Percentiles rank a stretch among this genome's conserved stretches.
Evolutionary conservation across 2,329 filamentous ascomycete genomes (phyloP).

Genomic region (Beauveria sp.): DNA sequence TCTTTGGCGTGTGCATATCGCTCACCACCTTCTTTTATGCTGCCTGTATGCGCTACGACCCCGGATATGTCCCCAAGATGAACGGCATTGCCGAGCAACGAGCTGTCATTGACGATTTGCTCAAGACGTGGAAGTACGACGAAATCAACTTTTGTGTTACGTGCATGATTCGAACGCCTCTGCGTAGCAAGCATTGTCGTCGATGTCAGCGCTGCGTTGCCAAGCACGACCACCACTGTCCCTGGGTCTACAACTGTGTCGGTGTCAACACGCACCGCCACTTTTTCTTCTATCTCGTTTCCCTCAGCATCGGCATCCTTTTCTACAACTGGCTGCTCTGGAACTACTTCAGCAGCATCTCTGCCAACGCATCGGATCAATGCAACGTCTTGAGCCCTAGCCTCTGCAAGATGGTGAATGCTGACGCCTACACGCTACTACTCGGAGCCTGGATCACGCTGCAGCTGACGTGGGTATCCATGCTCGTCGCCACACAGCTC

Average conservation of each 20-base stretch:
- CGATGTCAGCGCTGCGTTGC: slow-evolving; percentile 87
- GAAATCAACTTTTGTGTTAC: slow-evolving; percentile 88
- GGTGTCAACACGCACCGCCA: slow-evolving; percentile 94
- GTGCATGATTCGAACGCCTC: slow-evolving; percentile 88
- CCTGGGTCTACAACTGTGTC: slow-evolving; percentile 96
- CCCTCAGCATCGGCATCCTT: slow-evolving; percentile 66
- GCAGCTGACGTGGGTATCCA: slow-evolving; percentile 92
- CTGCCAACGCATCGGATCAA: slow-evolving; percentile 40
- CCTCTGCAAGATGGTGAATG: slow-evolving; percentile 69
- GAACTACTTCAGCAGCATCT: slow-evolving; percentile 58
- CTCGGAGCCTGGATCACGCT: slow-evolving; percentile 71
- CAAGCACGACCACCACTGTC: slow-evolving; percentile 96
- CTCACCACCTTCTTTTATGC: slow-evolving; percentile 81
- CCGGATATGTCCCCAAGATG: slow-evolving; percentile 87
- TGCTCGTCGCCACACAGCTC: slow-evolving; percentile 91
- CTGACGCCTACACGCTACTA: slow-evolving; percentile 77
- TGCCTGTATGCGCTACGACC: slow-evolving; percentile 78
- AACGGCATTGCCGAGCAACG: slow-evolving; percentile 86
- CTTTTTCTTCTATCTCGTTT: slow-evolving; percentile 85
- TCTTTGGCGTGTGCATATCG: slow-evolving; percentile 57
- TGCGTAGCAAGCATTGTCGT: slow-evolving; percentile 93
- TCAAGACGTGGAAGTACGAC: slow-evolving; percentile 82
- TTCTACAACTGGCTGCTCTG: slow-evolving; percentile 65
- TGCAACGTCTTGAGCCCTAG: slow-evolving; percentile 72
- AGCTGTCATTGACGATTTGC: slow-evolving; percentile 77